Percentiles rank a stretch among this genome's conserved stretches.
phyloP scores from a whole-genome alignment of 192 early-diverging fungal species.

The Linnemannia elongata region DNA sequence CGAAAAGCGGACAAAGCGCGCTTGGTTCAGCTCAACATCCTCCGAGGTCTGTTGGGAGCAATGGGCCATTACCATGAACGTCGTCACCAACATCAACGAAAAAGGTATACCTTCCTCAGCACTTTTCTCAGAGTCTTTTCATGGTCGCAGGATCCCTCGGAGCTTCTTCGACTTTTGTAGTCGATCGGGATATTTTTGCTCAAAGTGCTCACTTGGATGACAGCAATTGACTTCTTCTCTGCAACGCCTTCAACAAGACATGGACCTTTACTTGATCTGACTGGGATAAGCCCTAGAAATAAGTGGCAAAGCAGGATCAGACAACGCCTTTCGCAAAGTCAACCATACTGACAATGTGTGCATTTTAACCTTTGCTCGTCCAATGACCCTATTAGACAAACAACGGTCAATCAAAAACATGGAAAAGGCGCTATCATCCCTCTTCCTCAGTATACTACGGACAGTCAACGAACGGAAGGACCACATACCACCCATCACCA shows the following conservation, averaged over 20 bases:
- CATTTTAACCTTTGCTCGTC: background rate
- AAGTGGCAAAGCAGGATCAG: background rate
- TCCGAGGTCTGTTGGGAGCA: slow-evolving; percentile 75
- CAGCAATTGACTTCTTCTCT: no score
- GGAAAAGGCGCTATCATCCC: slow-evolving; percentile 60
- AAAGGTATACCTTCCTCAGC: slow-evolving; percentile 48
- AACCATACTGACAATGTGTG: background rate
- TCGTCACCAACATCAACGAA: slow-evolving; percentile 62
- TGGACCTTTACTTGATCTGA: no score
- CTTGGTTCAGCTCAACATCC: slow-evolving; percentile 69
- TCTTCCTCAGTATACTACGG: slow-evolving; percentile 65
- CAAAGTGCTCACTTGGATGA: no score
- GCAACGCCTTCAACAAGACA: no score
- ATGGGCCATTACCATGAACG: slow-evolving; percentile 68
- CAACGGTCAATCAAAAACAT: slow-evolving; percentile 58
- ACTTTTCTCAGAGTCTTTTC: background rate
- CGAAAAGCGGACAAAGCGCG: slow-evolving; percentile 71
- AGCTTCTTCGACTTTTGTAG: no score
- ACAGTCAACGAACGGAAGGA: slow-evolving; percentile 74
- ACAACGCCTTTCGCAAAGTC: background rate
- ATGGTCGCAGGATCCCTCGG: no score
- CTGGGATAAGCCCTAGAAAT: no score
- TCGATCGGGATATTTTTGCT: no score
- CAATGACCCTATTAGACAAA: slow-evolving; percentile 52
- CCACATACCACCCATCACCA: slow-evolving; percentile 75